Conservation (phyloP, 371 early-diverging fungal species). For the Nosema bombycis region DNA sequence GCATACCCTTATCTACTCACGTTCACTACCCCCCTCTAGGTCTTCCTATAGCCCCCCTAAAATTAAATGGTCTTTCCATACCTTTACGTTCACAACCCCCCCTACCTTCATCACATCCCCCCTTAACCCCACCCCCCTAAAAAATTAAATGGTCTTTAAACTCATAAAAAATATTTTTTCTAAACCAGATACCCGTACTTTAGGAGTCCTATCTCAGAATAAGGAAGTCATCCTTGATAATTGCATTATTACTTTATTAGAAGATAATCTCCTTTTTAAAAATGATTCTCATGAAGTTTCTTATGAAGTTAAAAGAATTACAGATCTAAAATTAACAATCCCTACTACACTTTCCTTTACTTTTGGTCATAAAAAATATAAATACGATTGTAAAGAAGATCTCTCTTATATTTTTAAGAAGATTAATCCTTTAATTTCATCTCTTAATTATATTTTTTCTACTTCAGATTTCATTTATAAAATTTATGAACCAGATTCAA, state of each 20-base stretch:
- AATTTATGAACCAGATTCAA: constrained; percentile 5
- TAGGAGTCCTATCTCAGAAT: constrained; percentile 7
- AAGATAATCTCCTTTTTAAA: background rate
- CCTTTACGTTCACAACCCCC: too few relatives aligned
- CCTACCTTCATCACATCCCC: too few relatives aligned
- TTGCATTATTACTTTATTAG: background rate
- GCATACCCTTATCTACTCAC: too few relatives aligned
- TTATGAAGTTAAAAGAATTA: background rate
- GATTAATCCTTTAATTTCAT: constrained; percentile 17
- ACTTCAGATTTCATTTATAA: constrained; percentile 19
- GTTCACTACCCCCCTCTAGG: too few relatives aligned
- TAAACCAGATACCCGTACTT: background rate
- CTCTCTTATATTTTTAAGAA: background rate
- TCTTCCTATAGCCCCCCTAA: too few relatives aligned
- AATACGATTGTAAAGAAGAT: constrained; percentile 16
- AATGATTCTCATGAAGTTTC: background rate
- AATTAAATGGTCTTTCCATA: too few relatives aligned
- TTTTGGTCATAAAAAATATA: constrained; percentile 28
- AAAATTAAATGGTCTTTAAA: constrained; percentile 31
- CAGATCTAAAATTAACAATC: background rate
- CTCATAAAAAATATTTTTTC: constrained; percentile 29
- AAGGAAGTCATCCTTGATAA: background rate
- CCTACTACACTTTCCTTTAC: constrained; percentile 9
- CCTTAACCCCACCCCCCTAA: too few relatives aligned
- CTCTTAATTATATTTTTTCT: background rate